Percentiles rank a stretch among this genome's conserved stretches.
These are phyloP conservation scores for Pseudonitzschia multistriata DNA, from an alignment of 108 stramenopile species.

Conservation along the genomic window DNA sequence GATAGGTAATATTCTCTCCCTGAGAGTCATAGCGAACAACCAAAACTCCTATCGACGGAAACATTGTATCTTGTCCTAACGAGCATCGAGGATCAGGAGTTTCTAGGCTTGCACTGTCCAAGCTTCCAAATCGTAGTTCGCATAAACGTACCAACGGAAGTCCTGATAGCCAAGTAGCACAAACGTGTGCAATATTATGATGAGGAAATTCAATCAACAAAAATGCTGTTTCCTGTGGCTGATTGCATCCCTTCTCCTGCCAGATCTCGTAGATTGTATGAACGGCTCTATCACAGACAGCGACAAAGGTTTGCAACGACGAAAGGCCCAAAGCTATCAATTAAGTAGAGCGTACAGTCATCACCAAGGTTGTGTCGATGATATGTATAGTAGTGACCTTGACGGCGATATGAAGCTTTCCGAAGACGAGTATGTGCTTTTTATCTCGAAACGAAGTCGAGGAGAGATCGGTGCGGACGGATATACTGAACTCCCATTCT, in stretches of 20 bases:
- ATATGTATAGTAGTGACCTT: constrained; percentile 14
- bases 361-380: constrained; percentile 24
- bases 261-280: background rate
- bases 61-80: no score
- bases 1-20: no score
- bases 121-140: no score
- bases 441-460: constrained; percentile 20
- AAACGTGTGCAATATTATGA: background rate
- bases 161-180: no score
- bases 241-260: background rate
- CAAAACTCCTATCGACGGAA: no score
- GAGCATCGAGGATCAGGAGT: no score
- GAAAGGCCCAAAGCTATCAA: background rate
- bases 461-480: constrained; percentile 5
- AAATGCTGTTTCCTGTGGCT: background rate
- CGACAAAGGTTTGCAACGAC: background rate
- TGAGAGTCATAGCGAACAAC: no score
- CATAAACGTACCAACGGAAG: no score
- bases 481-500: constrained; percentile 24
- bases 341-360: constrained; percentile 6
- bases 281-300: background rate
- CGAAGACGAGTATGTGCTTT: constrained; percentile 18
- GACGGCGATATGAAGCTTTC: constrained; percentile 11
- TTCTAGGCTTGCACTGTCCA: no score
- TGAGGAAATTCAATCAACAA: background rate